phyloP scores from a whole-genome alignment of 78 protist genomes.

The Diacronema lutheri region DNA sequence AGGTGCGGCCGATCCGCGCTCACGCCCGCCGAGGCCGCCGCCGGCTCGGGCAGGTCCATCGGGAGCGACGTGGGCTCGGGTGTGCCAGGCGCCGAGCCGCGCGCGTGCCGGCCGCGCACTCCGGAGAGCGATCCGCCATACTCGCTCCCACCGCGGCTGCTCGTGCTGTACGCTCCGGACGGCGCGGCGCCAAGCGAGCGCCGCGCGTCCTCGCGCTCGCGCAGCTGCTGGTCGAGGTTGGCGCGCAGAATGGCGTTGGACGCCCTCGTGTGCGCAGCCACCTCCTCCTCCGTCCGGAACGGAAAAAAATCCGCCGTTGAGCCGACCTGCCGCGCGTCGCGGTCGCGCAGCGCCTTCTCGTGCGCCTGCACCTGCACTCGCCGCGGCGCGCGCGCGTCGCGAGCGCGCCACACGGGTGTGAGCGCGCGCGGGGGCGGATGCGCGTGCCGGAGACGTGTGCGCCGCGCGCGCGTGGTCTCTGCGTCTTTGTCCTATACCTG shows the following conservation, averaged over 20 bases:
- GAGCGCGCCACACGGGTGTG: neutral
- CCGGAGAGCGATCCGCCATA: neutral
- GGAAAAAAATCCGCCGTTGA: neutral
- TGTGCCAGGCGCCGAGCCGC: neutral
- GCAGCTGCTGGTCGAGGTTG: neutral
- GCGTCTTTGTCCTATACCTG: too few relatives aligned
- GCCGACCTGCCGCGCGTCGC: neutral
- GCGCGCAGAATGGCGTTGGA: neutral
- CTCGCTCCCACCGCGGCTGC: neutral
- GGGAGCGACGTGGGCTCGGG: neutral
- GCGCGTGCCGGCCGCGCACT: neutral
- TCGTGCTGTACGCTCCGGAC: neutral
- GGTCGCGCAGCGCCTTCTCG: neutral
- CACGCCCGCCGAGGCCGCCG: neutral
- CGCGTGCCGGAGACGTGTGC: too few relatives aligned
- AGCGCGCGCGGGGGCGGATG: neutral
- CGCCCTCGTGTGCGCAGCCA: neutral
- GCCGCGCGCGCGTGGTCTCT: neutral
- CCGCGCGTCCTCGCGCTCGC: neutral
- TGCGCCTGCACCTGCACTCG: neutral
- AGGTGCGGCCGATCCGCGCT: too few relatives aligned
- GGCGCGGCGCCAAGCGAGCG: neutral
- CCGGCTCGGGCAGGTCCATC: neutral
- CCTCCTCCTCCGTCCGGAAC: constrained; percentile 1
- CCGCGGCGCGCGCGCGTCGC: neutral